Percentiles rank a stretch among this genome's conserved stretches.
These are phyloP conservation scores for Phlebiopsis flavidoalba DNA, from an alignment of 768 basidiomycete genomes.

Conservation along the genomic window DNA sequence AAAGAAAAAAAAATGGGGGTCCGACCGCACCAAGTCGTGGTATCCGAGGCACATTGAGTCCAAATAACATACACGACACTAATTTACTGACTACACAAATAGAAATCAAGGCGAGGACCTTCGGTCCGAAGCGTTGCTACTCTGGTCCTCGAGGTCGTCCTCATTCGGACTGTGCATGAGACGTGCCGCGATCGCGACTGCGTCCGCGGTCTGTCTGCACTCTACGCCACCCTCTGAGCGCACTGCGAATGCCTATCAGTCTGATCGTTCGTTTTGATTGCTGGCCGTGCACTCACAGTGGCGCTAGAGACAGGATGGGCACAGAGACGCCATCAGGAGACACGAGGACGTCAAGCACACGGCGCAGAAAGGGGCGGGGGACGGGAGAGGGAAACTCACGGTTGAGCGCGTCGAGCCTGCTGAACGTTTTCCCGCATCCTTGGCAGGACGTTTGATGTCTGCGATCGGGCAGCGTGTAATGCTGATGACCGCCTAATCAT, in stretches of 20 bases:
- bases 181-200: slow-evolving; percentile 21
- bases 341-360: slow-evolving; percentile 13
- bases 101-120: slow-evolving; percentile 2
- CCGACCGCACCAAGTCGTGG: not conserved
- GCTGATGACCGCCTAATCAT: slow-evolving; percentile 85
- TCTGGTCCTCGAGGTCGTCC: slow-evolving; percentile 20
- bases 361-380: slow-evolving; percentile 25
- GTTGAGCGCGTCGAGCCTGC: slow-evolving; percentile 89
- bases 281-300: slow-evolving; percentile 52
- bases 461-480: slow-evolving; percentile 74
- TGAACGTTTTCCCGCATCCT: slow-evolving; percentile 94
- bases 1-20: not conserved
- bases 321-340: not conserved
- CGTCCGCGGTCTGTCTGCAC: slow-evolving; percentile 42
- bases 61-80: not conserved
- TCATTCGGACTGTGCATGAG: slow-evolving; percentile 23
- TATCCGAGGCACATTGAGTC: not conserved
- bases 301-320: slow-evolving; percentile 41
- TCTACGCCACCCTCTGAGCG: slow-evolving; percentile 84
- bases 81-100: not conserved
- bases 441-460: slow-evolving; percentile 57
- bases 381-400: slow-evolving; percentile 41
- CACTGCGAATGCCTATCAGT: slow-evolving; percentile 40
- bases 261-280: slow-evolving; percentile 13
- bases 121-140: slow-evolving; percentile 5